Conservation (phyloP, 2,329 filamentous ascomycete genomes). For the Paecilomyces sp. region DNA sequence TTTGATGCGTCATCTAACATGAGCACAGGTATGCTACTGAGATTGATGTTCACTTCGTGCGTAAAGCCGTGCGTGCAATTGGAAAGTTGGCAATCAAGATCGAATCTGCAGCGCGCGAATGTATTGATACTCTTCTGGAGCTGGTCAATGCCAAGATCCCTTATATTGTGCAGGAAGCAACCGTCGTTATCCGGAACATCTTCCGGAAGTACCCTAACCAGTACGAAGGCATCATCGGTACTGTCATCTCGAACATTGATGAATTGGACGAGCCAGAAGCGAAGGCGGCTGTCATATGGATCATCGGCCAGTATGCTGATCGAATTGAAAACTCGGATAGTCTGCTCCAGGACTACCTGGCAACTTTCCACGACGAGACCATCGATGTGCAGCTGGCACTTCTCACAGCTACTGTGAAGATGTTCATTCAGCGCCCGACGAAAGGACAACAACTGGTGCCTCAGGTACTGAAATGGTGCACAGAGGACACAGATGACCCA, state of each 20-base stretch:
- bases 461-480: slow-evolving; percentile 95
- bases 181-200: slow-evolving; percentile 97
- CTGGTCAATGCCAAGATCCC: slow-evolving; percentile 96
- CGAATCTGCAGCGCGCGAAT: slow-evolving; percentile 80
- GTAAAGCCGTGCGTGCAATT: slow-evolving; percentile 94
- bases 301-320: slow-evolving; percentile 96
- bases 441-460: slow-evolving; percentile 91
- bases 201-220: slow-evolving; percentile 99
- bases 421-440: slow-evolving; percentile 94
- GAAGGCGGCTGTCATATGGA: slow-evolving; percentile 98
- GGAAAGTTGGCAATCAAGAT: slow-evolving; percentile 99
- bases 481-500: slow-evolving; percentile 97
- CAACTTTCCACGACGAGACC: slow-evolving; percentile 87
- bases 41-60: slow-evolving; percentile 97
- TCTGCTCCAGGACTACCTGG: slow-evolving; percentile 88
- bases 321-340: slow-evolving; percentile 96
- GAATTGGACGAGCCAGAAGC: slow-evolving; percentile 95
- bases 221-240: slow-evolving; percentile 95
- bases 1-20: not conserved
- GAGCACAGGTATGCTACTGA: slow-evolving; percentile 71
- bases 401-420: slow-evolving; percentile 90
- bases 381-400: slow-evolving; percentile 93
- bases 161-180: slow-evolving; percentile 98
- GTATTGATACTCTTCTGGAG: slow-evolving; percentile 87
- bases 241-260: slow-evolving; percentile 91